A percentile compares a stretch with the other conserved stretches of the same genome.
These are phyloP conservation scores for Emericellopsis terricola DNA, from an alignment of 495 filamentous ascomycete genomes.

Conservation along the genomic window DNA sequence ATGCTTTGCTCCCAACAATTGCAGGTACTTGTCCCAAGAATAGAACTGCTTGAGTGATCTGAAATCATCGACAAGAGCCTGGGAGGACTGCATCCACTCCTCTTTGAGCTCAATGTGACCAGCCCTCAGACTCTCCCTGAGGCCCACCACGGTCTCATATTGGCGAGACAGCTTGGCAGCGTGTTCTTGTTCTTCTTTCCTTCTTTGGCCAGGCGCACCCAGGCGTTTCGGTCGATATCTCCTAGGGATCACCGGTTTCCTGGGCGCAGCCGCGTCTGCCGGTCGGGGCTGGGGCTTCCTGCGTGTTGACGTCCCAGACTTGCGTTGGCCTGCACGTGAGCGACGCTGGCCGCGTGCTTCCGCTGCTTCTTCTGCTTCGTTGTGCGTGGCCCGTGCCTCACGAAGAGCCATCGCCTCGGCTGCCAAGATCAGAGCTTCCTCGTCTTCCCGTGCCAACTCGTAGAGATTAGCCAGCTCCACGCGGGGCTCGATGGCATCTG, in stretches of 20 bases:
- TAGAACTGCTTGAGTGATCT: conserved; percentile 60
- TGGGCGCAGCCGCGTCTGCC: too few relatives aligned
- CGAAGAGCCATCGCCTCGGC: conserved; percentile 52
- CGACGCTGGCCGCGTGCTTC: too few relatives aligned
- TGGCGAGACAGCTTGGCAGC: conserved; percentile 37
- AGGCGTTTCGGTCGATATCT: conserved; percentile 3
- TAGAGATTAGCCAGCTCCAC: conserved; percentile 66
- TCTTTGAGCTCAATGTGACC: conserved; percentile 34
- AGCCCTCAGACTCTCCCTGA: conserved; percentile 28
- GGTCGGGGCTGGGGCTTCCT: too few relatives aligned
- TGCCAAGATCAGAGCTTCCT: conserved; percentile 55
- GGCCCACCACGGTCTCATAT: conserved; percentile 33
- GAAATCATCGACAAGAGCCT: conserved; percentile 64
- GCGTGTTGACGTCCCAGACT: too few relatives aligned
- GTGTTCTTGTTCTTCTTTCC: conserved; percentile 17
- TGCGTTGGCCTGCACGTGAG: too few relatives aligned
- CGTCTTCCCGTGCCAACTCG: conserved; percentile 45
- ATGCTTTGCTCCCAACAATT: conserved; percentile 46
- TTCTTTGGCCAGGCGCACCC: not conserved
- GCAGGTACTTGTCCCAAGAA: conserved; percentile 48
- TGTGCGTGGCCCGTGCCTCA: too few relatives aligned
- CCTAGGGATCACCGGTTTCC: not conserved
- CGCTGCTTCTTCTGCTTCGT: not conserved
- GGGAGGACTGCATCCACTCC: conserved; percentile 59
- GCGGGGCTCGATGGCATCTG: conserved; percentile 45